A percentile compares a stretch with the other conserved stretches of the same genome.
phyloP scores from a whole-genome alignment of 768 basidiomycete genomes.

The Mycena sanguinolenta region DNA sequence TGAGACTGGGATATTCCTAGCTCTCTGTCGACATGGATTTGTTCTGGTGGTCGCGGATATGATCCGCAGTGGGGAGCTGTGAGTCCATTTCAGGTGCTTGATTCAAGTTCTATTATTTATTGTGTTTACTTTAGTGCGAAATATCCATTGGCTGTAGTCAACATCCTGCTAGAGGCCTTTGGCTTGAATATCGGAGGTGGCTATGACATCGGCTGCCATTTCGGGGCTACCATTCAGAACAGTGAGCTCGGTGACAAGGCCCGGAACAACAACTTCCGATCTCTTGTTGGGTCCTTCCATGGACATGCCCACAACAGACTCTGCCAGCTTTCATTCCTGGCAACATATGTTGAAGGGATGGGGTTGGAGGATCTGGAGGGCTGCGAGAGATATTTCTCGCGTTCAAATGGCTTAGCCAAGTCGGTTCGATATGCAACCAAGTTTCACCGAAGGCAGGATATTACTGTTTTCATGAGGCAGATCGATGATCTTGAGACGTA shows the following conservation, averaged over 20 bases:
- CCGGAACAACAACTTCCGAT: not conserved
- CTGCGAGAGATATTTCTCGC: not conserved
- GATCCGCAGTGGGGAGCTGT: not conserved
- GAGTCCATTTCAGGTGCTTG: not conserved
- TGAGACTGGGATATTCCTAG: not conserved
- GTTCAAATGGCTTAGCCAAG: not conserved
- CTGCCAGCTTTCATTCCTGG: not conserved
- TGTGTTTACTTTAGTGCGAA: not conserved
- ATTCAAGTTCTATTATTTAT: not conserved
- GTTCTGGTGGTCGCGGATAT: not conserved
- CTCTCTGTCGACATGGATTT: conserved; percentile 26
- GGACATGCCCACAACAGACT: not conserved
- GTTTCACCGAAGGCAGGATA: not conserved
- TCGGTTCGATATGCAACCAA: not conserved
- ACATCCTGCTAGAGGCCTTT: not conserved
- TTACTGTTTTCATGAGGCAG: not conserved
- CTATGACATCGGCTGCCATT: not conserved
- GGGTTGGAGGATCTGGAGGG: not conserved
- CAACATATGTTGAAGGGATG: not conserved
- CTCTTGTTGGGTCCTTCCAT: not conserved
- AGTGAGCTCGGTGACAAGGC: not conserved
- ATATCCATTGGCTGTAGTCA: not conserved
- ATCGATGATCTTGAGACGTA: not conserved
- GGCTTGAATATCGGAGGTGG: not conserved
- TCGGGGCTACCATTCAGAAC: not conserved